Base-by-base conservation (phyloP, 1,139 yeast genomes). In the Protomyces gravidus region DNA sequence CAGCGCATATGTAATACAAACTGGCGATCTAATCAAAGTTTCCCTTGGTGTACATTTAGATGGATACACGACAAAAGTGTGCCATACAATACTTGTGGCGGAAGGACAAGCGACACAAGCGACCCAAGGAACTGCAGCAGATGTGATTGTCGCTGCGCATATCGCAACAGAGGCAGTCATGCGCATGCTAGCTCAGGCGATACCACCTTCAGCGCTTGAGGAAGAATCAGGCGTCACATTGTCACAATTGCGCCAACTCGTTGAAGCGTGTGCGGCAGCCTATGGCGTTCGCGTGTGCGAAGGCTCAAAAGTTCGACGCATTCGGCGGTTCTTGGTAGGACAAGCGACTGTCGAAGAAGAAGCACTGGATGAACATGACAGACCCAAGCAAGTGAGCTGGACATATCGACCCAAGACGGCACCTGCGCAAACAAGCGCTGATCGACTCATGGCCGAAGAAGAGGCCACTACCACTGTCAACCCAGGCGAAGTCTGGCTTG, bases 271-370 rank as follows among this genome's bases (percentile, higher is more conserved):
- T 68, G 97, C 96, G 25, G 79, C 79, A 63, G 78, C 86, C 1
- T 92, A 84, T 75, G 82, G 85, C 71, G 89, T 96, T 76, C 78
- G 78, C 59, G 89, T 92, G 63, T 87, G 86, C 45, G 97, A 97
- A 47, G 96, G 96, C 0, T 86, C 96, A 45, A 85, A 89, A 71
- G 86, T 92, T 46, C 84, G 98, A 75, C 81, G 96, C 72, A 79
- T 90, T 63, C 82, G 96, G 76, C 82, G 97, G 70, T 92, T 90
- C 69, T 81, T 92, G 70, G 95, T 96, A 32, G 98, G 98, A 59
- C 98, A 92, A 76, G 95, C 88, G 68, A 79, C 88, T 62, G 95
- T 90, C 65, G 97, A 92, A 75, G 81, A 85, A 69, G 97, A 89
- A 67, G 86, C 85, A 73, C 89, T 89, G 73, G 97, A 96, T 69